phyloP scores from a whole-genome alignment of 1,284 basidiomycete species.

The Amylostereum areolatum region DNA sequence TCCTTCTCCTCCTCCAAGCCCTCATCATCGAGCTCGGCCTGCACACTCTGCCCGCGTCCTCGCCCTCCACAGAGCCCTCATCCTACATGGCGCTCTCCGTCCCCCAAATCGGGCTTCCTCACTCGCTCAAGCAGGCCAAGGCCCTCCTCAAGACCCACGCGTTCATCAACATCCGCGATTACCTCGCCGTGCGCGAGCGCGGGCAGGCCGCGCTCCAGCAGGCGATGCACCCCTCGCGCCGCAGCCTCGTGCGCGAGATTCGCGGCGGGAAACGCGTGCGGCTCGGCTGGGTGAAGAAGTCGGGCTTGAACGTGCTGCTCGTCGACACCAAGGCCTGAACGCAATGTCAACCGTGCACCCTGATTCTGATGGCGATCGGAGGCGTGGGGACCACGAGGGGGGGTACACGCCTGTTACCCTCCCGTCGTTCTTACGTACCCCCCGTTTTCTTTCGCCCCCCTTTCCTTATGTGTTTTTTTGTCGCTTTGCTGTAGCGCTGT shows the following conservation, averaged over 20 bases:
- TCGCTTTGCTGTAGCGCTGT: no score
- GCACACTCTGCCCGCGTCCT: slow-evolving; percentile 40
- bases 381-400: not conserved
- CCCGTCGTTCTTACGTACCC: no score
- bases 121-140: slow-evolving; percentile 53
- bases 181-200: slow-evolving; percentile 56
- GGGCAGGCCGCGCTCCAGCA: slow-evolving; percentile 55
- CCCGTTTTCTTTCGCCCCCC: no score
- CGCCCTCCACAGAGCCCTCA: slow-evolving; percentile 40
- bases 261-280: slow-evolving; percentile 41
- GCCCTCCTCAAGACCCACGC: slow-evolving; percentile 55
- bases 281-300: slow-evolving; percentile 54
- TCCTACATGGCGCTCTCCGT: slow-evolving; percentile 27
- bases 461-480: no score
- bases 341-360: not conserved
- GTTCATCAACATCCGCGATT: slow-evolving; percentile 68
- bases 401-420: slow-evolving; percentile 8
- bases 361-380: slow-evolving; percentile 16
- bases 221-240: slow-evolving; percentile 56
- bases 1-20: slow-evolving; percentile 31
- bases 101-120: slow-evolving; percentile 25
- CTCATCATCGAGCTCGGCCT: slow-evolving; percentile 39
- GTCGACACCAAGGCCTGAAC: slow-evolving; percentile 26
- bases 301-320: slow-evolving; percentile 57
- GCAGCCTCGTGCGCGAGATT: slow-evolving; percentile 54